Conservation (phyloP, 352 stramenopile species). For the Pythium oligandrum region DNA sequence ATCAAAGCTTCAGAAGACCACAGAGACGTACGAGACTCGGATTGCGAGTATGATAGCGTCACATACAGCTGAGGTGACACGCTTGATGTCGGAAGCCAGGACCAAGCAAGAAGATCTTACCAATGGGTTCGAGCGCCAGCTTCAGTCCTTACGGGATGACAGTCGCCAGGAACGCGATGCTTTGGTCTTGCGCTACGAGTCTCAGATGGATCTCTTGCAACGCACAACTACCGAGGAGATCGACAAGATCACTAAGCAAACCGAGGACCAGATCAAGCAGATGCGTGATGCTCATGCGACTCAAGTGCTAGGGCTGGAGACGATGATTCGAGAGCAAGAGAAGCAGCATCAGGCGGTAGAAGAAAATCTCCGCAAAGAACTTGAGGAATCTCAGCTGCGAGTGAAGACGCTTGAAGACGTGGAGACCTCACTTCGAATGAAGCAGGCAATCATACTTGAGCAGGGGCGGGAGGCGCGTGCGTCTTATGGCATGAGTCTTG, state of each 20-base stretch:
- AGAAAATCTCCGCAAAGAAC: slow-evolving; percentile 14
- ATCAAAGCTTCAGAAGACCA: too few species aligned
- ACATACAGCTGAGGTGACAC: too few species aligned
- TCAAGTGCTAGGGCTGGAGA: slow-evolving; percentile 38
- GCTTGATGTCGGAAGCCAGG: neutral
- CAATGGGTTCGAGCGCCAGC: too few species aligned
- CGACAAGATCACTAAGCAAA: slow-evolving; percentile 20
- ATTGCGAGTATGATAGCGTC: neutral
- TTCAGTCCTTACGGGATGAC: slow-evolving; percentile 1
- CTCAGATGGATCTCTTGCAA: slow-evolving; percentile 36
- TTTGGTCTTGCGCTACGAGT: slow-evolving; percentile 37
- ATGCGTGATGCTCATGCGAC: slow-evolving; percentile 38
- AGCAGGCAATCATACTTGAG: neutral
- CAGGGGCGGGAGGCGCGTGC: neutral
- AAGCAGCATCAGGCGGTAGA: slow-evolving; percentile 17
- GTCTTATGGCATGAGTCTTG: neutral
- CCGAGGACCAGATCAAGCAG: slow-evolving; percentile 27
- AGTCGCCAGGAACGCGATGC: slow-evolving; percentile 16
- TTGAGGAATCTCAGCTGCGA: slow-evolving; percentile 17
- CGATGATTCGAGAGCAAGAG: slow-evolving; percentile 37
- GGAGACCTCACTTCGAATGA: neutral
- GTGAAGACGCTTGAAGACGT: slow-evolving; percentile 20
- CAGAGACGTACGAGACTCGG: neutral
- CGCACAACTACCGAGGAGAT: slow-evolving; percentile 28
- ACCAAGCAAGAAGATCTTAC: neutral